phyloP scores from a whole-genome alignment of 768 basidiomycete species.

The Tremella yokohamensis region DNA sequence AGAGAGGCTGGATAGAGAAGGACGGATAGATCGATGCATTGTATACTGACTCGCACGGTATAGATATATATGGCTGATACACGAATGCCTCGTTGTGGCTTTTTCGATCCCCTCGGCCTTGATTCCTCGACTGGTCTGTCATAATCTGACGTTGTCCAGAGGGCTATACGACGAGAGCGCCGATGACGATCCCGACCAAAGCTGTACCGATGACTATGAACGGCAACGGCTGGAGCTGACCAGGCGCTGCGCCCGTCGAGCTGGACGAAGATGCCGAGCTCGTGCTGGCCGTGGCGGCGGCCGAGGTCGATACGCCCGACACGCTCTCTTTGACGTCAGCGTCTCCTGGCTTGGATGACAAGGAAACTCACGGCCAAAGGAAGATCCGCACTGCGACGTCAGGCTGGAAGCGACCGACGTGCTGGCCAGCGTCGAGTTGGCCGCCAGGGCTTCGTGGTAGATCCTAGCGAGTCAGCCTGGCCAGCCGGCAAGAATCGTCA shows the following conservation, averaged over 20 bases:
- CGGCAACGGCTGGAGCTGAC: constrained; percentile 6
- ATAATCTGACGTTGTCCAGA: too few species aligned
- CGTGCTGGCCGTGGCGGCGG: neutral
- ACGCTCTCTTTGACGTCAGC: constrained; percentile 7
- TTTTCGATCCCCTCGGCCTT: too few species aligned
- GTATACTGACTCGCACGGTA: too few species aligned
- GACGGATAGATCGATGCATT: too few species aligned
- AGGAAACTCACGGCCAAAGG: constrained; percentile 34
- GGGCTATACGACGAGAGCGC: constrained; percentile 14
- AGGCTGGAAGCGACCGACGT: constrained; percentile 33
- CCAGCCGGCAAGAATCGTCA: neutral
- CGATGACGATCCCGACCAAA: constrained; percentile 19
- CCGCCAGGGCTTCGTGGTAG: constrained; percentile 37
- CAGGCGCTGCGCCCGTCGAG: constrained; percentile 7
- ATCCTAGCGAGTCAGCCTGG: constrained; percentile 27
- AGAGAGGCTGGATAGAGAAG: too few species aligned
- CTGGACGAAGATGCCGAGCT: constrained; percentile 15
- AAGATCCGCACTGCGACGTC: constrained; percentile 35
- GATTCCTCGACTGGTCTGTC: too few species aligned
- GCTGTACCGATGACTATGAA: constrained; percentile 6
- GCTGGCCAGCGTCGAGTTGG: constrained; percentile 31
- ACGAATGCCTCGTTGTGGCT: too few species aligned
- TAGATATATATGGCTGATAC: too few species aligned
- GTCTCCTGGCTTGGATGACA: neutral
- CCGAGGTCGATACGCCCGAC: constrained; percentile 16